phyloP scores from a whole-genome alignment of 192 early-diverging fungal species.

The Geranomyces michiganensis region DNA sequence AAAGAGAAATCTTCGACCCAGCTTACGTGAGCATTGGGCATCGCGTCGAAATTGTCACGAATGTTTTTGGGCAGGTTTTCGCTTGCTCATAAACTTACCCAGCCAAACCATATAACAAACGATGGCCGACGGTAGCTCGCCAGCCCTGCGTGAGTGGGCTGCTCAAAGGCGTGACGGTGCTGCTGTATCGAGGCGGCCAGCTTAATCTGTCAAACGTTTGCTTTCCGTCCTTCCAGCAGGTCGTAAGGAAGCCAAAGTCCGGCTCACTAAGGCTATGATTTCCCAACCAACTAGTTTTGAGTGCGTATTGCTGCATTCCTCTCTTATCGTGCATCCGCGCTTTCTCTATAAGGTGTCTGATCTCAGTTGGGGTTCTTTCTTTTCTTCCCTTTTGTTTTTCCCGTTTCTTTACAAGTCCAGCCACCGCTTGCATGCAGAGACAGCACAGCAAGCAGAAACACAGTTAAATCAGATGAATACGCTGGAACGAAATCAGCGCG shows the following conservation, averaged over 20 bases:
- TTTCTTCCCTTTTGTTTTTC: not conserved
- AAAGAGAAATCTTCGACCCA: too few relatives aligned
- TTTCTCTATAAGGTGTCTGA: not conserved
- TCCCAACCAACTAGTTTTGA: constrained; percentile 31
- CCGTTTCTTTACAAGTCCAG: constrained; percentile 3
- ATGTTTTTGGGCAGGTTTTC: too few relatives aligned
- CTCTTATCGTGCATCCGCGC: not conserved
- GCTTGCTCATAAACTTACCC: too few relatives aligned
- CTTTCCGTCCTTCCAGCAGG: too few relatives aligned
- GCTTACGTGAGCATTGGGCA: too few relatives aligned
- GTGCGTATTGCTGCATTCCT: constrained; percentile 9
- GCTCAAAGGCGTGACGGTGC: too few relatives aligned
- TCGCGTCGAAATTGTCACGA: too few relatives aligned
- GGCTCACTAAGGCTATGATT: constrained; percentile 30
- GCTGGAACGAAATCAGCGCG: not conserved
- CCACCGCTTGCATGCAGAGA: constrained; percentile 9
- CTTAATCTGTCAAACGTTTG: too few relatives aligned
- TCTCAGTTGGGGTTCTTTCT: not conserved
- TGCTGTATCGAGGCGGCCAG: too few relatives aligned
- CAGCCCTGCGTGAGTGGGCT: too few relatives aligned
- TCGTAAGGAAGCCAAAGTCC: constrained; percentile 3
- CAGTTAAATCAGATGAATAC: constrained; percentile 9
- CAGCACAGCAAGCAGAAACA: not conserved
- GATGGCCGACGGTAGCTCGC: not conserved
- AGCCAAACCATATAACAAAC: not conserved